Evolutionary conservation across 2,329 filamentous ascomycete species (phyloP), one percentile per base, ranked within the genome.

Genomic region (Amauroascus verrucosus): DNA sequence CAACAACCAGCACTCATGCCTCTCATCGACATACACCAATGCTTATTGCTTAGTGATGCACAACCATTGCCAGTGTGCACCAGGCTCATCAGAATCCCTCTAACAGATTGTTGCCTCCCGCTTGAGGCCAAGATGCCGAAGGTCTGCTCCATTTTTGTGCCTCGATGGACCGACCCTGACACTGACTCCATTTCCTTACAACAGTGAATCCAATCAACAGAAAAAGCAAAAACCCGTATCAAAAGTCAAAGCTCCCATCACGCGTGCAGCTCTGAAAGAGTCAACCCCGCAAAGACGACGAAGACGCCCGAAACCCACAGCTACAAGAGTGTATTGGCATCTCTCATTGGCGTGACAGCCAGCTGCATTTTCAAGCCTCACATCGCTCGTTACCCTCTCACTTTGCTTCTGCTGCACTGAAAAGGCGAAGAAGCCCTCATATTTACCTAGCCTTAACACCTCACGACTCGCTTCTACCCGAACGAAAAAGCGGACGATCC

Each of bases 281-380:
- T 18, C 47, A 26, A 48, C 5, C 20, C 40, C 20, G 41, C 28
- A 9, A 30, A 7, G 14, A 30, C 6, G 24, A 28, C 33, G 30
- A 26, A 48, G 41, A 46, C 41, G 24, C n/a, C 20, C 20, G 38
- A 37, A 37, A 13, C 30, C 30, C 18, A 5, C 49, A 26, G 38
- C 18, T 26, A 35, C 40, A 14, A 13, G 28, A n/a, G 3, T 14
- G 8, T 20, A 45, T 52, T n/a, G 41, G 38, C 35, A 41, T 28
- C n/a, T 50, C 47, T 50, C 37, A 51, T 51, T 51, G 48, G 48
- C 48, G 37, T 35, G 35, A 37, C 26, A 13, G 26, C 5, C 13
- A 32, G 13, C 33, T 22, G 33, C 13, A 13, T 49, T 41, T 24
- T 18, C 18, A 24, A 37, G 8, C 47, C 35, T 41, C 47, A 30